phyloP scores from a whole-genome alignment of 2,329 filamentous ascomycete genomes.

The Penicillium polonicum region DNA sequence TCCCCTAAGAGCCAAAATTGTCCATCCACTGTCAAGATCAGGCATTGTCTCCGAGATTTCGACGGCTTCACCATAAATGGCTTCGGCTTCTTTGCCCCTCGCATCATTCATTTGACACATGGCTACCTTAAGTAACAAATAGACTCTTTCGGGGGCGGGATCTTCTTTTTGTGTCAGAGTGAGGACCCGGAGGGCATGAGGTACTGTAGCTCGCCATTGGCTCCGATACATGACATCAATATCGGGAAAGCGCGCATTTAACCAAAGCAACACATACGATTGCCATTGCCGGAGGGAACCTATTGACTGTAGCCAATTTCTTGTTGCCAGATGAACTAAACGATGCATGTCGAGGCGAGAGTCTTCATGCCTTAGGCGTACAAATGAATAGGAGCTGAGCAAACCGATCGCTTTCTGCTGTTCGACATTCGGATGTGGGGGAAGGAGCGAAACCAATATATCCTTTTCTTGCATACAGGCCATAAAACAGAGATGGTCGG shows the following conservation, averaged over 20 bases:
- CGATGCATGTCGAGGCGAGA: conserved; percentile 28
- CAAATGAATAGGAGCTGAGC: conserved; percentile 25
- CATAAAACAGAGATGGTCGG: conserved; percentile 30
- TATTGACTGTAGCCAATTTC: conserved; percentile 26
- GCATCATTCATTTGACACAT: conserved; percentile 14
- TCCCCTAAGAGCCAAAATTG: neutral
- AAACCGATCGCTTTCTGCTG: conserved; percentile 21
- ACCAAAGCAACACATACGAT: neutral
- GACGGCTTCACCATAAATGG: neutral
- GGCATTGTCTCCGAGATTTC: neutral
- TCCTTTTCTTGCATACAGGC: conserved; percentile 28
- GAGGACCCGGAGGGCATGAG: conserved; percentile 17
- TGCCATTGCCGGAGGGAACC: neutral
- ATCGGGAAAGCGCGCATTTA: conserved; percentile 13
- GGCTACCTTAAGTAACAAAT: conserved; percentile 3
- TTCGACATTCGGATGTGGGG: neutral
- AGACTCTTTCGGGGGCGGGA: neutral
- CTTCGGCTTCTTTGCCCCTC: conserved; percentile 18
- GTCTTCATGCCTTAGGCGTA: conserved; percentile 4
- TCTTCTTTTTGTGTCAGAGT: conserved; percentile 1
- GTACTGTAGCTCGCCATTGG: conserved; percentile 21
- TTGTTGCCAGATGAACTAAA: conserved; percentile 31
- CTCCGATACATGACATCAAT: conserved; percentile 9
- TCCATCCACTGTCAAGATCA: neutral
- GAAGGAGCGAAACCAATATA: conserved; percentile 30